Evolutionary conservation across 176 grass and related monocot species (phyloP).

Genomic region (Canna indica): DNA sequence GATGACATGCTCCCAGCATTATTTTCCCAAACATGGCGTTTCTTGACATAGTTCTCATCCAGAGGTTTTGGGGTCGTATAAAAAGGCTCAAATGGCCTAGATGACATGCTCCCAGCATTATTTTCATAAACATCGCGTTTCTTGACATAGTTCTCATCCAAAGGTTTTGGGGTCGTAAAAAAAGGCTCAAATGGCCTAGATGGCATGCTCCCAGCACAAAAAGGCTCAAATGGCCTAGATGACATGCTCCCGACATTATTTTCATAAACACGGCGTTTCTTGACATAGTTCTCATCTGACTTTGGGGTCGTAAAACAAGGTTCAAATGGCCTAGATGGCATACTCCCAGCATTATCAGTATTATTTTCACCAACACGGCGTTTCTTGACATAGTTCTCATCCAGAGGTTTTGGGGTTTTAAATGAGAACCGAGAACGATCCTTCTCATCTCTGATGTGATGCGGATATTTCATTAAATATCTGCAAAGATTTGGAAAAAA

Average conservation of each 20-base stretch:
- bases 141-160: conserved; percentile 22
- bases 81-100: conserved; percentile 26
- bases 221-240: conserved; percentile 22
- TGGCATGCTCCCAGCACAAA: too few relatives aligned
- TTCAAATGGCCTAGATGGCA: too few relatives aligned
- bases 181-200: too few relatives aligned
- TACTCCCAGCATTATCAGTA: not conserved
- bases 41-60: conserved; percentile 23
- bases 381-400: conserved; percentile 26
- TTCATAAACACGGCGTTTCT: conserved; percentile 11
- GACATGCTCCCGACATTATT: not conserved
- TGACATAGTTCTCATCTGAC: conserved; percentile 27
- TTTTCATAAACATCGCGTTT: conserved; percentile 16
- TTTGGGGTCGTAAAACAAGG: conserved; percentile 20
- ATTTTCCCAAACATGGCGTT: conserved; percentile 8
- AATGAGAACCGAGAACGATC: conserved; percentile 42
- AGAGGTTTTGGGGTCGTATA: conserved; percentile 30
- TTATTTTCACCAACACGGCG: conserved; percentile 1
- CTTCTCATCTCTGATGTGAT: conserved; percentile 30
- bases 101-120: not conserved
- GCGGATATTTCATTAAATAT: conserved; percentile 36
- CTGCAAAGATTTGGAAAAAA: conserved; percentile 21
- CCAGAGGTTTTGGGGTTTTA: conserved; percentile 32
- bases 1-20: not conserved
- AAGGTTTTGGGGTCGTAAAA: conserved; percentile 28